Evolutionary conservation across 805 yeast genomes (phyloP).

Genomic region (Scheffersomyces stipitis): DNA sequence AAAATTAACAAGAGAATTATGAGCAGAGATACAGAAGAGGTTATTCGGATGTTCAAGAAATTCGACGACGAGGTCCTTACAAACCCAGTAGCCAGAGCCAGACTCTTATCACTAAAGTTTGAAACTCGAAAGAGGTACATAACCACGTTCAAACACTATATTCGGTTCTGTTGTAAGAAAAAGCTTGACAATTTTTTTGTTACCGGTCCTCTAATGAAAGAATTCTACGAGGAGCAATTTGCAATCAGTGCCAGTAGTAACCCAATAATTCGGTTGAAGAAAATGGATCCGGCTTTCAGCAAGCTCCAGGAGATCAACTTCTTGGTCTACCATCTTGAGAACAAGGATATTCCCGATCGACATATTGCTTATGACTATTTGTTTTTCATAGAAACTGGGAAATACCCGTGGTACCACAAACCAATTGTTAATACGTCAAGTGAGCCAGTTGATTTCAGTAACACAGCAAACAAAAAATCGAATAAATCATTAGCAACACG

Average conservation of each 20-base stretch:
- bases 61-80: slow-evolving; percentile 14
- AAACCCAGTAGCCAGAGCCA: slow-evolving; percentile 12
- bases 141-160: slow-evolving; percentile 15
- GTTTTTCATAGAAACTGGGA: slow-evolving; percentile 10
- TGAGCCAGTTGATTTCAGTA: background rate
- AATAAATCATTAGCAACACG: too few species aligned
- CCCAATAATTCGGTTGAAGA: slow-evolving; percentile 14
- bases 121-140: slow-evolving; percentile 16
- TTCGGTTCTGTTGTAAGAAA: slow-evolving; percentile 12
- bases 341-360: slow-evolving; percentile 13
- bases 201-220: slow-evolving; percentile 14
- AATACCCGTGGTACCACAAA: background rate
- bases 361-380: slow-evolving; percentile 12
- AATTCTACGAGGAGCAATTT: slow-evolving; percentile 13
- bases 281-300: slow-evolving; percentile 17
- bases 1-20: slow-evolving; percentile 14
- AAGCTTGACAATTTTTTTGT: slow-evolving; percentile 11
- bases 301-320: slow-evolving; percentile 15
- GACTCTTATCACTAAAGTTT: slow-evolving; percentile 12
- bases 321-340: slow-evolving; percentile 11
- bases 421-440: background rate
- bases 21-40: slow-evolving; percentile 15
- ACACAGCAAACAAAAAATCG: background rate
- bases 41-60: slow-evolving; percentile 13
- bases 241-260: slow-evolving; percentile 11